A percentile compares a stretch with the other conserved stretches of the same genome.
These are phyloP conservation scores for Blastosporella zonata DNA, from an alignment of 1,284 basidiomycete species.

Conservation along the genomic window DNA sequence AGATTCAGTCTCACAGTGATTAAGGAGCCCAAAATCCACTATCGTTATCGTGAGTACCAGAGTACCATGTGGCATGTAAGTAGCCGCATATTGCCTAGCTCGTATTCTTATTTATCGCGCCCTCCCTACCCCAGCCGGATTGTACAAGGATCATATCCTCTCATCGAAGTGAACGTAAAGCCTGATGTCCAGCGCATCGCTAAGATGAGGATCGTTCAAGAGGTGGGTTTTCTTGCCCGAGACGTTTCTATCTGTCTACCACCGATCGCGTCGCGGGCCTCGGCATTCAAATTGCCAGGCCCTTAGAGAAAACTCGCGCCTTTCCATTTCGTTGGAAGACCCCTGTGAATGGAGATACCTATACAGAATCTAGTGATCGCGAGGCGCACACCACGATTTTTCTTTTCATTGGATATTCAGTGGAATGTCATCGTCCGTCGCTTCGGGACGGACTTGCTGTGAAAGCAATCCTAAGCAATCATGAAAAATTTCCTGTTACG, in stretches of 20 bases:
- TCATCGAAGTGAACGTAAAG: conserved; percentile 30
- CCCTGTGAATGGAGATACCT: too few species aligned
- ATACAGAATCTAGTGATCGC: too few species aligned
- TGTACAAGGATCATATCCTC: too few species aligned
- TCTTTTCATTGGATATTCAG: too few species aligned
- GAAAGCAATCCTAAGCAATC: too few species aligned
- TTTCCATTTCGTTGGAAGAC: conserved; percentile 13
- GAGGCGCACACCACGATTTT: too few species aligned
- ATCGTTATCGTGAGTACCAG: too few species aligned
- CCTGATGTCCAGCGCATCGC: conserved; percentile 20
- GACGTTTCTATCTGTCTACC: conserved; percentile 49
- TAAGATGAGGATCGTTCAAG: conserved; percentile 18
- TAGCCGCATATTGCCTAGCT: conserved; percentile 9
- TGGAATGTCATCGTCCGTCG: too few species aligned
- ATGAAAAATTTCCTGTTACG: too few species aligned
- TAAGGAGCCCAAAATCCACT: conserved; percentile 26
- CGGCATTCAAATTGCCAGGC: conserved; percentile 28
- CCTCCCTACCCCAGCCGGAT: conserved; percentile 22
- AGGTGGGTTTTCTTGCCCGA: conserved; percentile 15
- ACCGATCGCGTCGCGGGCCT: conserved; percentile 50
- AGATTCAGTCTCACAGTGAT: conserved; percentile 14
- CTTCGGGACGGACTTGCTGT: too few species aligned
- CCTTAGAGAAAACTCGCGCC: conserved; percentile 25
- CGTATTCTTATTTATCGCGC: background rate
- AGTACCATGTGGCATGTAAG: too few species aligned